A percentile compares a stretch with the other conserved stretches of the same genome.
These are phyloP conservation scores for Yamadazyma pseudoaaseri DNA, from an alignment of 1,139 yeast species.

Conservation along the genomic window DNA sequence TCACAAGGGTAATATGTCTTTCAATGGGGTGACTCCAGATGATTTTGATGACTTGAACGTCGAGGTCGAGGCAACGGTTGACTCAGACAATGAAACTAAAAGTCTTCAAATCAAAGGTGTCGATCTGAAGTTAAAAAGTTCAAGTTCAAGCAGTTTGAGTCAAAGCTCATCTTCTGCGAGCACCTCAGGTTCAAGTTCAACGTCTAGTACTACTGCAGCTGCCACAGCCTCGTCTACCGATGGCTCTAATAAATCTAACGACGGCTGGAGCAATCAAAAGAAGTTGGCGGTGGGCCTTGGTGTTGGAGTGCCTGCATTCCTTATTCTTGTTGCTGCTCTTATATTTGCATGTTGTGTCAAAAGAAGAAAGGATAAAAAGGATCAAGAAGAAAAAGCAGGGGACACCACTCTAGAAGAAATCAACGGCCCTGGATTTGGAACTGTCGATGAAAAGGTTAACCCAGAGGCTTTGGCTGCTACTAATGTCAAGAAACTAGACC, in stretches of 20 bases:
- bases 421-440: conserved; percentile 35
- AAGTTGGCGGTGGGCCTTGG: conserved; percentile 81
- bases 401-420: conserved; percentile 31
- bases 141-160: conserved; percentile 21
- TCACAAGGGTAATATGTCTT: conserved; percentile 58
- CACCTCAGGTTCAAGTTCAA: conserved; percentile 23
- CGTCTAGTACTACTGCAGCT: conserved; percentile 22
- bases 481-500: conserved; percentile 52
- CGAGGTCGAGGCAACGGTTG: conserved; percentile 50
- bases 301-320: conserved; percentile 70
- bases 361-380: conserved; percentile 40
- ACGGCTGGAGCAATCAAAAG: conserved; percentile 6
- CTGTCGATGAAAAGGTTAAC: conserved; percentile 15
- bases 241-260: conserved; percentile 2
- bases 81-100: conserved; percentile 33
- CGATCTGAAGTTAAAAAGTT: conserved; percentile 18
- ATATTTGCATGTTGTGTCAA: conserved; percentile 60
- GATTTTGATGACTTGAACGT: conserved; percentile 51
- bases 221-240: conserved; percentile 19
- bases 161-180: conserved; percentile 24
- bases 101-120: conserved; percentile 60
- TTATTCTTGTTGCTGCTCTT: conserved; percentile 46
- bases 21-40: conserved; percentile 67
- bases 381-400: conserved; percentile 25
- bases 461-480: conserved; percentile 49